Percentiles rank a stretch among this genome's conserved stretches.
Evolutionary conservation across 108 stramenopile species (phyloP).

Genomic region (Chaetoceros tenuissimus): DNA sequence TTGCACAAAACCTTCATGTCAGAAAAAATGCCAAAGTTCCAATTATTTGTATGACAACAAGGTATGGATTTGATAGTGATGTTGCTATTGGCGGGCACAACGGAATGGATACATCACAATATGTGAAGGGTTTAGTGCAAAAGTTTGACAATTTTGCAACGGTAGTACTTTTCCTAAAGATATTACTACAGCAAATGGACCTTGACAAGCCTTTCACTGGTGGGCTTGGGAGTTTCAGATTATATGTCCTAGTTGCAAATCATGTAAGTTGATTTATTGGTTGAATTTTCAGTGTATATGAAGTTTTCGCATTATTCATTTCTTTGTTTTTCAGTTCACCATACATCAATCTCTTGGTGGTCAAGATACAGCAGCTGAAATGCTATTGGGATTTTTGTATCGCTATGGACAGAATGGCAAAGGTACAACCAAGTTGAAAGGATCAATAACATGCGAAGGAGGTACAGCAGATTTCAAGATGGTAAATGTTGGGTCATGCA

Average conservation of each 20-base stretch:
- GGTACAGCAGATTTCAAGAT: slow-evolving; percentile 25
- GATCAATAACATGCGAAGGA: slow-evolving; percentile 20
- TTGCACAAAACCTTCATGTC: slow-evolving; percentile 36
- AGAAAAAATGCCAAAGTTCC: slow-evolving; percentile 54
- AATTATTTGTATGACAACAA: slow-evolving; percentile 61
- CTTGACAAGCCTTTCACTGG: slow-evolving; percentile 91
- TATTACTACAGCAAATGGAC: slow-evolving; percentile 62
- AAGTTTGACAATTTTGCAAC: slow-evolving; percentile 45
- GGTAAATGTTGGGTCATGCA: slow-evolving; percentile 21
- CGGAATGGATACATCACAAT: slow-evolving; percentile 65
- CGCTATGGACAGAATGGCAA: slow-evolving; percentile 28
- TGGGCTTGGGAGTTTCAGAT: slow-evolving; percentile 83
- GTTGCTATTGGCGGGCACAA: slow-evolving; percentile 76
- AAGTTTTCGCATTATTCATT: slow-evolving; percentile 1
- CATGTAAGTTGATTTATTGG: slow-evolving; percentile 41
- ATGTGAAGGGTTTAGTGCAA: slow-evolving; percentile 22
- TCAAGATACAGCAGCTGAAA: slow-evolving; percentile 27
- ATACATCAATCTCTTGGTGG: slow-evolving; percentile 37
- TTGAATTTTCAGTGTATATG: background rate
- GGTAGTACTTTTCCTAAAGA: slow-evolving; percentile 60
- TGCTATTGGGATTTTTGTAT: slow-evolving; percentile 36
- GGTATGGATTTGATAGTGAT: slow-evolving; percentile 68
- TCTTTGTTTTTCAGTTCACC: slow-evolving; percentile 16
- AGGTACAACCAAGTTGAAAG: slow-evolving; percentile 15
- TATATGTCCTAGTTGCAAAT: slow-evolving; percentile 78